phyloP scores from a whole-genome alignment of 2,329 filamentous ascomycete species.

The Nectriaceae sp. region DNA sequence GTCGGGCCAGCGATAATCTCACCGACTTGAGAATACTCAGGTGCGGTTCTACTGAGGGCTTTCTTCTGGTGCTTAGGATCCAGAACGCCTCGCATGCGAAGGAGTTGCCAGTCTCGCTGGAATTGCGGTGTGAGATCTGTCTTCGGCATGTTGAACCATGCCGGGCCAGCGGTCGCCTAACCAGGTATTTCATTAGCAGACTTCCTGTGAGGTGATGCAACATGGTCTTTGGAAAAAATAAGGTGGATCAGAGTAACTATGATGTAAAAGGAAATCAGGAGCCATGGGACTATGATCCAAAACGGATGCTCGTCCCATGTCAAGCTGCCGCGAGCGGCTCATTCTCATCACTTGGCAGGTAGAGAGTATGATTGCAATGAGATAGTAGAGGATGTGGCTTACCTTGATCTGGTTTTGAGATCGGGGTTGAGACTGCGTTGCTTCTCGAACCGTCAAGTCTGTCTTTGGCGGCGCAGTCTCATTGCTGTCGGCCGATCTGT shows the following conservation, averaged over 20 bases:
- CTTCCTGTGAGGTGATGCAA: neutral
- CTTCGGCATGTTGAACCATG: conserved; percentile 87
- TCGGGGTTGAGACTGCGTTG: conserved; percentile 21
- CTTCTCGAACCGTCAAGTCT: conserved; percentile 28
- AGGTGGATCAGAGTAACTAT: conserved; percentile 73
- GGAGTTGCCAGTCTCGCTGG: conserved; percentile 84
- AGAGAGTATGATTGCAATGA: conserved; percentile 3
- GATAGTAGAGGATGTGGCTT: conserved; percentile 12
- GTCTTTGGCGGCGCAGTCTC: neutral
- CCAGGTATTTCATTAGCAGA: conserved; percentile 20
- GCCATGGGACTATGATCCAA: conserved; percentile 57
- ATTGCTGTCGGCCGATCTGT: conserved; percentile 5
- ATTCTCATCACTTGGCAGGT: conserved; percentile 42
- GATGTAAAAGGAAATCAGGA: conserved; percentile 55
- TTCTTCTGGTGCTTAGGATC: conserved; percentile 96
- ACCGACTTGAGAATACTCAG: conserved; percentile 86
- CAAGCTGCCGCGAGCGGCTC: conserved; percentile 38
- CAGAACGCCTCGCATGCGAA: conserved; percentile 85
- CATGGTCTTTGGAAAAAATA: neutral
- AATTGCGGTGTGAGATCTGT: conserved; percentile 83
- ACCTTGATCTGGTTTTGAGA: conserved; percentile 31
- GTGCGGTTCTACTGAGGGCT: conserved; percentile 65
- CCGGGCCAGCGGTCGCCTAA: conserved; percentile 66
- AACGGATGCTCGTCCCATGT: conserved; percentile 42
- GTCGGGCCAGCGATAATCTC: conserved; percentile 86